Evolutionary conservation across 306 rosid species (phyloP).

Genomic region (Quercus mongolica): DNA sequence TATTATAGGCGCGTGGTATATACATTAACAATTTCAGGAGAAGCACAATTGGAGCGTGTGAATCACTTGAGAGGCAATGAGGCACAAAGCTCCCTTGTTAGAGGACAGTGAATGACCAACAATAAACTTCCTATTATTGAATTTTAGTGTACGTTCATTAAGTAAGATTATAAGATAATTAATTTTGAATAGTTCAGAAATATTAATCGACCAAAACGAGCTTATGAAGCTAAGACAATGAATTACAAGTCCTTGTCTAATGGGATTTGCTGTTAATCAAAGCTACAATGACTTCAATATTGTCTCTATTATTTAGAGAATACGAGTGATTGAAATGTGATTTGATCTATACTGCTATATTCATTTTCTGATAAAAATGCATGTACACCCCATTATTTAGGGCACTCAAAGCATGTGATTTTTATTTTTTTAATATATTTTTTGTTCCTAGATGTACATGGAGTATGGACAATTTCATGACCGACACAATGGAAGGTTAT

Average conservation of each 20-base stretch:
- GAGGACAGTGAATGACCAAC: conserved; percentile 8
- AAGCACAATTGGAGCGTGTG: not conserved
- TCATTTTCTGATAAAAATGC: not conserved
- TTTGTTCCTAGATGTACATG: not conserved
- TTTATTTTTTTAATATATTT: not conserved
- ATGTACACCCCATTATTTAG: conserved; percentile 5
- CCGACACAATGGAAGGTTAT: conserved; percentile 27
- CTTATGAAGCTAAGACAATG: not conserved
- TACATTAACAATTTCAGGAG: not conserved
- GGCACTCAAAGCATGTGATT: conserved; percentile 42
- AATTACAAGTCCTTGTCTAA: not conserved
- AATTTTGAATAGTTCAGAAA: not conserved
- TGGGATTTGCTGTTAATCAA: conserved; percentile 9
- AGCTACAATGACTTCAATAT: not conserved
- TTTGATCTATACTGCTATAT: not conserved
- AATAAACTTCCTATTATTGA: not conserved
- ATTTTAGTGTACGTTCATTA: too few relatives aligned
- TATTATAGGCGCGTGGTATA: not conserved
- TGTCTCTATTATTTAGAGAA: too few relatives aligned
- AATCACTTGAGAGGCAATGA: not conserved
- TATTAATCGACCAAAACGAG: not conserved
- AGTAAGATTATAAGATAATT: too few relatives aligned
- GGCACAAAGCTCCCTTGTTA: not conserved
- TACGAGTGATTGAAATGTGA: not conserved
- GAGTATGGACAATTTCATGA: conserved; percentile 18